Conservation (phyloP, 2,329 filamentous ascomycete species). For the Sporothrix pseudoabietina region DNA sequence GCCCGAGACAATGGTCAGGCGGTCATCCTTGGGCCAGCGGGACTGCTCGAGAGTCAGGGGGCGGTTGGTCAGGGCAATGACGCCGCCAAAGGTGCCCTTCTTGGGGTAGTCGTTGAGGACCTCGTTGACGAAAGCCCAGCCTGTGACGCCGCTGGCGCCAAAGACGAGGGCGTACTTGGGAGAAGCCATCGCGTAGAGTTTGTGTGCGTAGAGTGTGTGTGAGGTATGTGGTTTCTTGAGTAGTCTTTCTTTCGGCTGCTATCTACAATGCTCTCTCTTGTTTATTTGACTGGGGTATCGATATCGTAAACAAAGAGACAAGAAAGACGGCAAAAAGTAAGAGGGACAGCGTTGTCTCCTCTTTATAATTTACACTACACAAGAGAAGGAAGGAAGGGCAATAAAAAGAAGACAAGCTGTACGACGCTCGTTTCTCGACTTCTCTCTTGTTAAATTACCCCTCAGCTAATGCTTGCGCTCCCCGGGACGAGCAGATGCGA, state of each 20-base stretch:
- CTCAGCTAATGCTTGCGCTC: neutral
- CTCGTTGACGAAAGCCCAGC: conserved; percentile 30
- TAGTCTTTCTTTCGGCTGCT: neutral
- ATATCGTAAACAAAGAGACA: neutral
- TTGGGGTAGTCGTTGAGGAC: conserved; percentile 36
- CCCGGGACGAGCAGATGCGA: neutral
- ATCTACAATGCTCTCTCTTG: neutral
- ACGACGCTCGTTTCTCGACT: neutral
- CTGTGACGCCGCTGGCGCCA: conserved; percentile 31
- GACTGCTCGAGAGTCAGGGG: conserved; percentile 40
- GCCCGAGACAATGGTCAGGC: conserved; percentile 47
- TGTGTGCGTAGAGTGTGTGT: neutral
- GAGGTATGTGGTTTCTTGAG: neutral
- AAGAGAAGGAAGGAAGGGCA: neutral
- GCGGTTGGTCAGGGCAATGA: conserved; percentile 37
- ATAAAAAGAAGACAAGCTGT: neutral
- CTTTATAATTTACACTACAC: conserved; percentile 4
- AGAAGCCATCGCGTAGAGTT: conserved; percentile 22
- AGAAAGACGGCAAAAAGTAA: neutral
- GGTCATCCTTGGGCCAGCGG: conserved; percentile 45
- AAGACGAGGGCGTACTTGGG: conserved; percentile 31
- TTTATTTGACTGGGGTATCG: neutral
- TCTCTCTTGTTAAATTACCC: conserved; percentile 4
- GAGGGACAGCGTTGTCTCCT: neutral
- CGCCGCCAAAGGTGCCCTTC: conserved; percentile 34